Evolutionary conservation across 23 red algal genomes (phyloP).

Genomic region (Pyropia haitanensis): DNA sequence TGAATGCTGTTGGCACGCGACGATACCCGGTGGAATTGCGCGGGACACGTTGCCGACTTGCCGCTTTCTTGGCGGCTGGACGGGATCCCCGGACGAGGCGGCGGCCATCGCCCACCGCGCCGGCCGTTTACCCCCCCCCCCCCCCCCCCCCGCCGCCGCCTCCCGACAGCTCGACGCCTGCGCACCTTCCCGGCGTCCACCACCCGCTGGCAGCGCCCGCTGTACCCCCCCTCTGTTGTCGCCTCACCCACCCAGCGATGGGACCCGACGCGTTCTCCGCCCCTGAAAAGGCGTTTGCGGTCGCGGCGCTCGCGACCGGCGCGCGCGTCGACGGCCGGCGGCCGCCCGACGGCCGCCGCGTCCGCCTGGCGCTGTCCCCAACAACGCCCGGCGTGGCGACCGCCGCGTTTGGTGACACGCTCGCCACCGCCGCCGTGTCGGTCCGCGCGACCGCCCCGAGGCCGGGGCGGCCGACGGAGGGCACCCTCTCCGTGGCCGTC

Average conservation of each 20-base stretch:
- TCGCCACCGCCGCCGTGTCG: slow-evolving; percentile 26
- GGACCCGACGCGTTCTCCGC: slow-evolving; percentile 23
- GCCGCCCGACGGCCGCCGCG: slow-evolving; percentile 31
- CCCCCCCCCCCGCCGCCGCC: too few relatives aligned
- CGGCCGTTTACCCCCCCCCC: too few relatives aligned
- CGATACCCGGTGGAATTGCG: too few relatives aligned
- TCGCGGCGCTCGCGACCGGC: slow-evolving; percentile 27
- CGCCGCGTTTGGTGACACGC: slow-evolving; percentile 36
- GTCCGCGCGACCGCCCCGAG: slow-evolving; percentile 31
- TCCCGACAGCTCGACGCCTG: too few relatives aligned
- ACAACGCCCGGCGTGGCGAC: slow-evolving; percentile 32
- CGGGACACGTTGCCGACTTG: too few relatives aligned
- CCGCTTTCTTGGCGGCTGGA: too few relatives aligned
- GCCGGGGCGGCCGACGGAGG: slow-evolving; percentile 46
- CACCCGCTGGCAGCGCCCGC: too few relatives aligned
- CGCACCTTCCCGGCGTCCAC: too few relatives aligned
- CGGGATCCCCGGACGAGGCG: too few relatives aligned
- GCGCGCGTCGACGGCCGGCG: slow-evolving; percentile 44
- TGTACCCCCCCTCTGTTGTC: too few relatives aligned
- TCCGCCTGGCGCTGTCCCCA: slow-evolving; percentile 20
- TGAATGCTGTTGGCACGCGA: too few relatives aligned
- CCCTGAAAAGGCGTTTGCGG: slow-evolving; percentile 28
- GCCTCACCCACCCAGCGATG: slow-evolving; percentile 9
- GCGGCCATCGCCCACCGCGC: too few relatives aligned
- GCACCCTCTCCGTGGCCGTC: slow-evolving; percentile 31